Evolutionary conservation across 192 early-diverging fungal species (phyloP), one percentile per base, ranked within the genome.

Genomic region (Linnemannia zychae): DNA sequence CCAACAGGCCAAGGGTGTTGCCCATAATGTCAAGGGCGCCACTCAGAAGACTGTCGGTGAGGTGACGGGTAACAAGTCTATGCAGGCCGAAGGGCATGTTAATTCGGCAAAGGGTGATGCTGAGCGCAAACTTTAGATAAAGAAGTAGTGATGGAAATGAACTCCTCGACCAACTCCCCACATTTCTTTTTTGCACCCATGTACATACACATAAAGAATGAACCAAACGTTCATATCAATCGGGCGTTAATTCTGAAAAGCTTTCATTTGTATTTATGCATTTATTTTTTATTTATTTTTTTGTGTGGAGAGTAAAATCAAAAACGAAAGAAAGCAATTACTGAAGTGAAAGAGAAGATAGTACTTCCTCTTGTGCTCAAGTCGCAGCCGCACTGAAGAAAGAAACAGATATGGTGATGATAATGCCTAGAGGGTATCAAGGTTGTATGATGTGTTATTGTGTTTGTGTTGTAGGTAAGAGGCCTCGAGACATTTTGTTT

Each of bases 91-190:
- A 20, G 78, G 78, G 57, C 71, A 74, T 31, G 0, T 50, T 33
- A 80, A 80, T n/a, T 31, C 63, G 20, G 34, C 72, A 28, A 68
- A 57, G 9, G 78, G 78, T 5, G 22, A 67, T 20, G 78, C 78
- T 28, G 78, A 80, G 49, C 78, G 78, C 49, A 80, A 80, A 66
- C 16, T 74, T 20, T 74, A 74, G 48, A 63, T 31, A 63, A 63
- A 3, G n/a, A 24, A n/a, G n/a, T 20, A 57, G 22, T 9, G n/a
- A 24, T 63, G 31, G n/a, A 49, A 5, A 49, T 49, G 16, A 63
- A 31, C 22, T 63, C 28, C 57, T 11, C 24, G 1, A 1, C 57
- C 57, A 31, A 11, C 37, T 17, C 20, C 17, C 22, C 38, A 16
- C 33, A 16, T 40, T 68, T 68, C 38, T 67, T 67, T 13, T n/a